phyloP scores from a whole-genome alignment of 139 green algal genomes.

The Micractinium sp. region DNA sequence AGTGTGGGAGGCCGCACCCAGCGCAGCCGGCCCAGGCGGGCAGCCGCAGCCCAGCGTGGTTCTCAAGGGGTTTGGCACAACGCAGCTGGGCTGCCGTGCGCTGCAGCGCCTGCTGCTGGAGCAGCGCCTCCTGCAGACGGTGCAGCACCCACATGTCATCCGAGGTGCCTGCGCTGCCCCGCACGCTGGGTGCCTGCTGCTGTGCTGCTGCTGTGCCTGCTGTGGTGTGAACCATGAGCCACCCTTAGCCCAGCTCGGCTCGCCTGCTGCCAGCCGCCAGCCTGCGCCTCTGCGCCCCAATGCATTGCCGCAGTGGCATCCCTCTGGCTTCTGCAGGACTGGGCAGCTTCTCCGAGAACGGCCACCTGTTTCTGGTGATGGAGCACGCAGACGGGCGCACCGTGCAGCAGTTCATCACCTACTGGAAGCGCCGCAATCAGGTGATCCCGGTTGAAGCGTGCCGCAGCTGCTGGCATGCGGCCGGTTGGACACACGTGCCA shows the following conservation, averaged over 20 bases:
- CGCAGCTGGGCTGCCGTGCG: background rate
- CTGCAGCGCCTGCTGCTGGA: background rate
- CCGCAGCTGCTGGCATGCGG: too few relatives aligned
- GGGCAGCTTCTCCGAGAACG: background rate
- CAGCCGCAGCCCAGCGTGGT: background rate
- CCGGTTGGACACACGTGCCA: too few relatives aligned
- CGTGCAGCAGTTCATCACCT: background rate
- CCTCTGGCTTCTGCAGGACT: background rate
- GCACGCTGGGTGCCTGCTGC: background rate
- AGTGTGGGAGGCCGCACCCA: background rate
- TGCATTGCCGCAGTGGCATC: background rate
- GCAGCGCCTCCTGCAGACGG: background rate
- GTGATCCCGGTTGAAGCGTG: background rate
- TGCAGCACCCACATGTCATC: slow-evolving; percentile 17
- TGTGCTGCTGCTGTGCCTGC: background rate
- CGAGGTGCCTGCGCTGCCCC: background rate
- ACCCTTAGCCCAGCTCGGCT: too few relatives aligned
- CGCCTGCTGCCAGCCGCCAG: background rate
- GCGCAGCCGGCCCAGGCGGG: background rate
- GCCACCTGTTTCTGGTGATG: background rate
- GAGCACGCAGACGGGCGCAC: slow-evolving; percentile 3
- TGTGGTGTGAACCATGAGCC: too few relatives aligned
- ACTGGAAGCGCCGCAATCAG: background rate
- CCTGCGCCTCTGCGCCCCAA: background rate
- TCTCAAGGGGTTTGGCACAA: background rate